phyloP scores from a whole-genome alignment of 164 flowering plant genomes.

The Vitis rupestris region DNA sequence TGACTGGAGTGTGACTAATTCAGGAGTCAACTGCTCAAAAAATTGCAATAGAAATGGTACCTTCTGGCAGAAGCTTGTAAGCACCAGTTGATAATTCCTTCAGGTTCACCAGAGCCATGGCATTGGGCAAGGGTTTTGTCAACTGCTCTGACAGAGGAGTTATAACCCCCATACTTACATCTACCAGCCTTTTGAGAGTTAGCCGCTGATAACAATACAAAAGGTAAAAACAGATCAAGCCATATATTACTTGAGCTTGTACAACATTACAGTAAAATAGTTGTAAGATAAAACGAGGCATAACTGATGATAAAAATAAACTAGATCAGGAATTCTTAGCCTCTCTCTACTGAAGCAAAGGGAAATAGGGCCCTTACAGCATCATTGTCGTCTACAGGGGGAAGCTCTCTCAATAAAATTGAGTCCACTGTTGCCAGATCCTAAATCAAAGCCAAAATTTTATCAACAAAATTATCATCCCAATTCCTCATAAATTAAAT shows the following conservation, averaged over 20 bases:
- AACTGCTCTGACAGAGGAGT: conserved; percentile 93
- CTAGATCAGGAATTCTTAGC: background rate
- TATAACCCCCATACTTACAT: conserved; percentile 90
- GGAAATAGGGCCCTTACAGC: conserved; percentile 49
- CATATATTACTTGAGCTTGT: background rate
- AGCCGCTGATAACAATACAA: conserved; percentile 59
- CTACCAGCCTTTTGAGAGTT: conserved; percentile 90
- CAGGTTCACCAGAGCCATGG: conserved; percentile 75
- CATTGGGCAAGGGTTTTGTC: conserved; percentile 87
- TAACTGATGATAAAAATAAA: background rate
- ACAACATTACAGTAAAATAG: background rate
- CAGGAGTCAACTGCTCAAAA: background rate
- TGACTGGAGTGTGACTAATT: background rate
- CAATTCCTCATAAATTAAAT: background rate
- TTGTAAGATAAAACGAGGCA: background rate
- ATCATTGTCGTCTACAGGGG: conserved; percentile 70
- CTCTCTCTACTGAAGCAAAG: background rate
- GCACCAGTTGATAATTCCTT: conserved; percentile 83
- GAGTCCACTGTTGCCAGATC: conserved; percentile 97
- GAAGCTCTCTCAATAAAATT: conserved; percentile 82
- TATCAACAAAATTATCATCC: conserved; percentile 6
- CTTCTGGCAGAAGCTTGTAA: conserved; percentile 89
- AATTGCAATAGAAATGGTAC: conserved; percentile 26
- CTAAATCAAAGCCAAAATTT: conserved; percentile 28
- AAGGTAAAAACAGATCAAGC: conserved; percentile 18